phyloP scores from a whole-genome alignment of 2,329 filamentous ascomycete species.

The Cordyceps farinosa region DNA sequence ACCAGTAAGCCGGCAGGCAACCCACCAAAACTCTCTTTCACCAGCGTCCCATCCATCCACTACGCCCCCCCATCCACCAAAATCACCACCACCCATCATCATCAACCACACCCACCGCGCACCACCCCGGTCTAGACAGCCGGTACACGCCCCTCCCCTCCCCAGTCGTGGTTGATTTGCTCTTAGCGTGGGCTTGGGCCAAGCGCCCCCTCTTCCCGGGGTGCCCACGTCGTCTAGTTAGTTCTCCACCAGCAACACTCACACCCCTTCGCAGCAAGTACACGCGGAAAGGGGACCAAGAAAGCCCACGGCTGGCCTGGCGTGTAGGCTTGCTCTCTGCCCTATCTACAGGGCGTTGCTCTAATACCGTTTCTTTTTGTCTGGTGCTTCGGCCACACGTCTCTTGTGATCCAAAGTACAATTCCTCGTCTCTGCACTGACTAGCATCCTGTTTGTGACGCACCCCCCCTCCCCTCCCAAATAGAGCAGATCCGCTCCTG shows the following conservation, averaged over 20 bases:
- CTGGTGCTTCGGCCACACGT: background rate
- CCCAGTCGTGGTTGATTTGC: constrained; percentile 9
- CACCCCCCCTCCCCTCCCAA: background rate
- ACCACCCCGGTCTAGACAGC: background rate
- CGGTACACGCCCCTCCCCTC: constrained; percentile 3
- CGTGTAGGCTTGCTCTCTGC: background rate
- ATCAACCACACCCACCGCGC: constrained; percentile 2
- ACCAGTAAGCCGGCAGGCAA: constrained; percentile 7
- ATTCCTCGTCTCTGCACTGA: constrained; percentile 16
- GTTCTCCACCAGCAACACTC: background rate
- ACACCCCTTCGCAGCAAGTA: background rate
- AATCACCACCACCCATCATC: background rate
- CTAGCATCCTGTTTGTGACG: constrained; percentile 15
- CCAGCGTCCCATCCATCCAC: background rate
- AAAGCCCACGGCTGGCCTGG: constrained; percentile 1
- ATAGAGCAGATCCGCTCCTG: constrained; percentile 12
- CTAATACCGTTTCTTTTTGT: background rate
- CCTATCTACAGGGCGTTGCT: constrained; percentile 9
- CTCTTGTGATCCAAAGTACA: constrained; percentile 1
- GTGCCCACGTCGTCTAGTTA: background rate
- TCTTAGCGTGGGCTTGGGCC: constrained; percentile 8
- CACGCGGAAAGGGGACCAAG: constrained; percentile 7
- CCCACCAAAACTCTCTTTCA: background rate
- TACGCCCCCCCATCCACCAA: background rate
- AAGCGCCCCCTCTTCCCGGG: constrained; percentile 15